phyloP scores from a whole-genome alignment of 306 rosid species.

The barrel medic (Medicago truncatula) region MtrunA17r5.0-ANR NC_053042.1:56062001-56062500 shows the following conservation, averaged over 20 bases:
- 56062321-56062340: conserved; percentile 95
- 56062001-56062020: conserved; percentile 95
- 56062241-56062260: conserved; percentile 23
- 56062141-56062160: conserved; percentile 91
- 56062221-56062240: conserved; percentile 5
- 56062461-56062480: conserved; percentile 94
- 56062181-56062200: conserved; percentile 52
- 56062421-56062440: conserved; percentile 88
- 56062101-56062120: conserved; percentile 88
- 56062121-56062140: conserved; percentile 84
- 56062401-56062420: conserved; percentile 80
- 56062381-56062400: conserved; percentile 62
- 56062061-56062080: conserved; percentile 78
- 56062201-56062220: conserved; percentile 3
- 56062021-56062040: conserved; percentile 93
- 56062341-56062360: conserved; percentile 98
- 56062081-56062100: conserved; percentile 83
- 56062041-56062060: conserved; percentile 88
- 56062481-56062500: conserved; percentile 97
- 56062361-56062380: conserved; percentile 91
- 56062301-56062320: conserved; percentile 82
- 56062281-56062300: conserved; percentile 83
- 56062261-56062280: conserved; percentile 85
- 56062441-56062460: conserved; percentile 94
- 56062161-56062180: conserved; percentile 95